Percentiles rank a stretch among this genome's conserved stretches.
phyloP scores from a whole-genome alignment of 352 stramenopile species.

The Pythium utonaiense region DNA sequence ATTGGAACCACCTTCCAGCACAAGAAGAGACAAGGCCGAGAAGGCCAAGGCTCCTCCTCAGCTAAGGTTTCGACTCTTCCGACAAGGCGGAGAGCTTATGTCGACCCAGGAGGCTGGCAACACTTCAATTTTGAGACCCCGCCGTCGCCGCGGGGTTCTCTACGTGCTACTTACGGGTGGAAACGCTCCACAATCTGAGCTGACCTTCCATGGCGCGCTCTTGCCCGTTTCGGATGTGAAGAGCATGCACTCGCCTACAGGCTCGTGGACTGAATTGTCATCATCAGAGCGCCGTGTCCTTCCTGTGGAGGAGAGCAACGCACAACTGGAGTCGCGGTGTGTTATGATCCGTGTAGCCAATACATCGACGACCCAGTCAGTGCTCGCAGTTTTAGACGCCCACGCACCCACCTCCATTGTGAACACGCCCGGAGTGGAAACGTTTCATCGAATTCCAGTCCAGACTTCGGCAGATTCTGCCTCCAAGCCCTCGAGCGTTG shows the following conservation, averaged over 20 bases:
- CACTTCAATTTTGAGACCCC: not conserved
- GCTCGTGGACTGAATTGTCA: conserved; percentile 1
- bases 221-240: not conserved
- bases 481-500: not conserved
- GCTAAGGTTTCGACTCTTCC: conserved; percentile 6
- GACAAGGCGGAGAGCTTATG: not conserved
- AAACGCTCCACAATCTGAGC: not conserved
- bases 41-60: conserved; percentile 6
- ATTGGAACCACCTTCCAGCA: not conserved
- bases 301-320: not conserved
- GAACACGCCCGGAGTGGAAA: conserved; percentile 4
- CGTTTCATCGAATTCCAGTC: conserved; percentile 11
- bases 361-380: not conserved
- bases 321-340: not conserved
- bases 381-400: conserved; percentile 2
- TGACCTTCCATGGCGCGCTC: not conserved
- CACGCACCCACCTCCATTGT: not conserved
- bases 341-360: not conserved
- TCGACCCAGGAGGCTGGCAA: not conserved
- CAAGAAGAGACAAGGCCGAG: not conserved
- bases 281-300: conserved; percentile 6
- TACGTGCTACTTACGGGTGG: not conserved
- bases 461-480: not conserved
- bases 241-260: not conserved
- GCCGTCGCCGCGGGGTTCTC: not conserved